Conservation (phyloP, 345 rosid genomes). For the Eucalyptus urophylla region DNA sequence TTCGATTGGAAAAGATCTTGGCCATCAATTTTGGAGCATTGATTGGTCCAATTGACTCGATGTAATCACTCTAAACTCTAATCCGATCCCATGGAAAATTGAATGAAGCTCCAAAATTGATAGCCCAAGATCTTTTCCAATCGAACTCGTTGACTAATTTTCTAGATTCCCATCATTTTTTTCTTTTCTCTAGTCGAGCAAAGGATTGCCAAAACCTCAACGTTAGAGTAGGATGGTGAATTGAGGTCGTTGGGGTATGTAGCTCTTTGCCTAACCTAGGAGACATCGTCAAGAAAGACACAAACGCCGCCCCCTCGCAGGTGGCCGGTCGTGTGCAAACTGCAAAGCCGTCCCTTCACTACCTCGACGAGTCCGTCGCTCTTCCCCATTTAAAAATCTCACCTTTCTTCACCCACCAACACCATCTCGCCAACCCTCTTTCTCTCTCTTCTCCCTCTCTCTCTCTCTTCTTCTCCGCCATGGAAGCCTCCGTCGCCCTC, state of each 20-base stretch:
- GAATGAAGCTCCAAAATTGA: background rate
- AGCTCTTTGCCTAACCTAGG: background rate
- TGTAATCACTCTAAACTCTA: no score
- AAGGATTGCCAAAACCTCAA: background rate
- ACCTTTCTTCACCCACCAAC: background rate
- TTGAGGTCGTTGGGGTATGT: background rate
- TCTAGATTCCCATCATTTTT: background rate
- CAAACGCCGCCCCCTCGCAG: background rate
- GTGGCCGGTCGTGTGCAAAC: background rate
- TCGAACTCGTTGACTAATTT: background rate
- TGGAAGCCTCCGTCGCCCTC: constrained; percentile 55
- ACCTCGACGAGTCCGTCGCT: constrained; percentile 74
- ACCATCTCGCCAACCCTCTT: background rate
- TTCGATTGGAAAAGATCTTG: no score
- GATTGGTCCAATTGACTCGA: no score
- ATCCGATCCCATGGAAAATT: rapidly evolving
- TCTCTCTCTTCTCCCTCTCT: background rate
- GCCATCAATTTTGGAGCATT: no score
- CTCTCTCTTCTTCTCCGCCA: background rate
- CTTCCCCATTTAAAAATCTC: background rate
- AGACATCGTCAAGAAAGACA: background rate
- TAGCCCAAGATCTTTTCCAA: background rate
- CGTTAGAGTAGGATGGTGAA: background rate
- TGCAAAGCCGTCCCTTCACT: constrained; percentile 21
- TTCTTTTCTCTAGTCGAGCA: background rate